Conservation (phyloP, 192 early-diverging fungal genomes). For the Physocladia obscura region DNA sequence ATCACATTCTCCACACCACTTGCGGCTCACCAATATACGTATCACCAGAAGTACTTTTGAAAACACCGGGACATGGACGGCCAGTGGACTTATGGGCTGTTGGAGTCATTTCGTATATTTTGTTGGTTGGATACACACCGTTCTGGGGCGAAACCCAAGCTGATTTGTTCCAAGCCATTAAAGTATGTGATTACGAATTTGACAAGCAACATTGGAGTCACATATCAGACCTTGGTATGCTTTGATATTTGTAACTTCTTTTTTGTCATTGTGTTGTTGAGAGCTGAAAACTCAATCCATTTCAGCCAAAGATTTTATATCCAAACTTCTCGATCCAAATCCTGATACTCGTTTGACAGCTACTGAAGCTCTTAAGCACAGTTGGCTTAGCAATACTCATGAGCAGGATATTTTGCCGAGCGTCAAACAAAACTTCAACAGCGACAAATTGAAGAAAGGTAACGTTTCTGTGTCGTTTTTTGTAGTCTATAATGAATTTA, state of each 20-base stretch:
- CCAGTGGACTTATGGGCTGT: constrained; percentile 56
- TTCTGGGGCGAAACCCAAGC: constrained; percentile 50
- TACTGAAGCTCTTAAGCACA: constrained; percentile 41
- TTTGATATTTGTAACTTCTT: neutral
- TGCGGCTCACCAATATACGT: constrained; percentile 59
- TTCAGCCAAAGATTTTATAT: constrained; percentile 81
- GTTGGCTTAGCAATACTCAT: constrained; percentile 49
- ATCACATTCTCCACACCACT: constrained; percentile 62
- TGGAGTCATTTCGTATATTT: constrained; percentile 64
- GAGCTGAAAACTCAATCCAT: too few relatives aligned
- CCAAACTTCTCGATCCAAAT: constrained; percentile 61
- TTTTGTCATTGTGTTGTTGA: too few relatives aligned
- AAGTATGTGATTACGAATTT: constrained; percentile 64
- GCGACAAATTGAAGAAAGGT: too few relatives aligned
- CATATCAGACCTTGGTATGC: constrained; percentile 15
- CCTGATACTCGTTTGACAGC: constrained; percentile 63
- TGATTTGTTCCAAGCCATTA: constrained; percentile 64
- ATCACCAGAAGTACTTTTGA: constrained; percentile 59
- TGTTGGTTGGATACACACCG: constrained; percentile 54
- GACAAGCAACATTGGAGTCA: constrained; percentile 2
- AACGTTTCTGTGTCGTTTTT: too few relatives aligned
- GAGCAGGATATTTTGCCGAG: constrained; percentile 58
- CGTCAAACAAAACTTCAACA: constrained; percentile 67
- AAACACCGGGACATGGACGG: constrained; percentile 62
- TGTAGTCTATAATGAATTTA: too few relatives aligned